Conservation (phyloP, 1,139 yeast genomes). For the Sugiyamaella sp. region DNA sequence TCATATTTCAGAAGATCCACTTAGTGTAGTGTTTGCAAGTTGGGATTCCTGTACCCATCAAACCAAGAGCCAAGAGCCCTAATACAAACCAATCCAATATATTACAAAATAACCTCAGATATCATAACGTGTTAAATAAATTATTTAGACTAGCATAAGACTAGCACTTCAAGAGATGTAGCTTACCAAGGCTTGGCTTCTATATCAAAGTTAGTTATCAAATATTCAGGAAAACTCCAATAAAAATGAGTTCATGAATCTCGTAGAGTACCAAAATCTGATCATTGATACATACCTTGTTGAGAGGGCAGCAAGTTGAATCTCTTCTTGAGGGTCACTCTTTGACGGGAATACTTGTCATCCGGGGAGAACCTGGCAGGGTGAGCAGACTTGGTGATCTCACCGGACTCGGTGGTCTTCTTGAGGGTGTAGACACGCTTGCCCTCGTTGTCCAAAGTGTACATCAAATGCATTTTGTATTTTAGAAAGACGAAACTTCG, state of each 20-base stretch:
- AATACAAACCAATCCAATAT: constrained; percentile 5
- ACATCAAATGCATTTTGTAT: constrained; percentile 91
- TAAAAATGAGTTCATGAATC: not conserved
- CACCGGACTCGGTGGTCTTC: constrained; percentile 80
- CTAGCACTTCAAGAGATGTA: not conserved
- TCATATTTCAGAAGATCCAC: too few species aligned
- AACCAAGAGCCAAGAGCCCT: too few species aligned
- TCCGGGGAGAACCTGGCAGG: constrained; percentile 99
- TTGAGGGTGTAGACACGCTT: constrained; percentile 92
- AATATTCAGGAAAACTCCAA: too few species aligned
- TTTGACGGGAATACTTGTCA: constrained; percentile 98
- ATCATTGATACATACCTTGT: constrained; percentile 47
- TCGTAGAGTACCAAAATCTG: constrained; percentile 28
- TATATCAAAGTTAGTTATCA: constrained; percentile 18
- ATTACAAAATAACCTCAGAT: constrained; percentile 7
- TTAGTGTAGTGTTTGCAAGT: too few species aligned
- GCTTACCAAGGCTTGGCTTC: constrained; percentile 34
- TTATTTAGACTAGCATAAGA: not conserved
- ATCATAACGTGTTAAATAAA: constrained; percentile 6
- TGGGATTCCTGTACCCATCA: too few species aligned
- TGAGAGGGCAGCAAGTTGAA: constrained; percentile 87
- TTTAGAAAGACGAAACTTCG: not conserved
- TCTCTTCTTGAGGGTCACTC: constrained; percentile 97
- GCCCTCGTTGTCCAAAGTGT: constrained; percentile 91
- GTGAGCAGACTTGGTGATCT: constrained; percentile 97